Evolutionary conservation across 2,329 filamentous ascomycete species (phyloP), one percentile per base, ranked within the genome.

Genomic region (Epichloe sp.): DNA sequence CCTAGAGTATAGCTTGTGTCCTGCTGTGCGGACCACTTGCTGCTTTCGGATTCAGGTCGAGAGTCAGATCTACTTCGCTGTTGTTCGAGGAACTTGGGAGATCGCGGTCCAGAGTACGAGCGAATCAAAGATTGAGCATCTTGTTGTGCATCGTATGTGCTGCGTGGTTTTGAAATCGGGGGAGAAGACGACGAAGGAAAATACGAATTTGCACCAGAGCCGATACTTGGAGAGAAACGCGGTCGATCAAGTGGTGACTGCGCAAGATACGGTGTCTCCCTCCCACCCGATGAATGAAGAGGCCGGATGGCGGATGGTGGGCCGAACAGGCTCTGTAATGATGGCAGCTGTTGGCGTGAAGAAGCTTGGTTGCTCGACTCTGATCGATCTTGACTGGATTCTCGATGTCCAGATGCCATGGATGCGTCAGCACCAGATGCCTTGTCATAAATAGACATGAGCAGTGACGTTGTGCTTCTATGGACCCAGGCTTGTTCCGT

Each of bases 371-470:
- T 59, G 45, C 58, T 57, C 45, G 59, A 59, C 52, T 71, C 69
- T 51, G 65, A 65, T 54, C 65, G 67, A 48, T 59, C 56, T 45
- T 64, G 64, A 31, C 61, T 61, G 50, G 68, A 67, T 55, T 71
- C 68, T 49, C 42, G 23, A 17, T 62, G 57, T 47, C 62, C 65
- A 59, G 68, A 69, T 53, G 65, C 66, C 55, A 57, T 53, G 57
- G 67, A 66, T 70, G 73, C 70, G 53, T 72, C 70, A 63, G 65
- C 60, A 60, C 64, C 69, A 55, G 67, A 61, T 56, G 65, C 62
- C 55, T 70, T 73, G 52, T 77, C 77, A 78, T 79, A 75, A 64
- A 69, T 74, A 61, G 76, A 76, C 78, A 80, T 80, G 57, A 74
- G 73, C 62, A 76, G 71, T 55, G 76, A 76, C 55, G 74, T 57